These are phyloP conservation scores for Haberlea rhodopensis DNA, from an alignment of 257 asterid species.

Conservation along the genomic window DNA sequence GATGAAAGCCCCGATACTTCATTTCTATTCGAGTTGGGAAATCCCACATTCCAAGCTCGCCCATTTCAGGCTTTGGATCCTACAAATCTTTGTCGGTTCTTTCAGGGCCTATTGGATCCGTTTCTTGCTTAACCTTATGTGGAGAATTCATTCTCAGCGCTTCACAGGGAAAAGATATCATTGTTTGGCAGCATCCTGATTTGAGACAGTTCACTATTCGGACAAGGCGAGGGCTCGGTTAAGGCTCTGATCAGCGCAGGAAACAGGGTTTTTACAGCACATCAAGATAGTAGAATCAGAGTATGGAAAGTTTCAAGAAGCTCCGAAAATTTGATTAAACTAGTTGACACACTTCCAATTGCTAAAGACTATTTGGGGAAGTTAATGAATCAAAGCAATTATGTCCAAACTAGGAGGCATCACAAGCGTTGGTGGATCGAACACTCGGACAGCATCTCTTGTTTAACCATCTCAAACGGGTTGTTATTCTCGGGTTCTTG, in stretches of 20 bases:
- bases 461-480: slow-evolving; percentile 55
- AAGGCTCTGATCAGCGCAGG: slow-evolving; percentile 66
- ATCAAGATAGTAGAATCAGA: slow-evolving; percentile 70
- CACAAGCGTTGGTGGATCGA: slow-evolving; percentile 84
- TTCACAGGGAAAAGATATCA: slow-evolving; percentile 78
- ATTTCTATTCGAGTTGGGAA: slow-evolving; percentile 35
- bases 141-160: slow-evolving; percentile 94
- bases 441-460: slow-evolving; percentile 82
- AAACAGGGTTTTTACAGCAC: slow-evolving; percentile 73
- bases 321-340: slow-evolving; percentile 70
- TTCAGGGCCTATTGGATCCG: slow-evolving; percentile 70
- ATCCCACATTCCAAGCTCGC: slow-evolving; percentile 33
- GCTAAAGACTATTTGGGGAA: slow-evolving; percentile 72
- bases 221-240: slow-evolving; percentile 81
- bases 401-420: slow-evolving; percentile 66
- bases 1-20: slow-evolving; percentile 60
- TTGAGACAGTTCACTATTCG: slow-evolving; percentile 73
- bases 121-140: slow-evolving; percentile 72
- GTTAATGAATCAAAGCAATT: slow-evolving; percentile 86
- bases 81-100: slow-evolving; percentile 70
- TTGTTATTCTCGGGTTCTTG: slow-evolving; percentile 85
- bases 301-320: slow-evolving; percentile 82
- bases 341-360: slow-evolving; percentile 68
- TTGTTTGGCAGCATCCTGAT: slow-evolving; percentile 97
- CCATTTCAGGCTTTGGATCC: slow-evolving; percentile 38